Conservation (phyloP, 192 early-diverging fungal genomes). For the Tieghemiomyces parasiticus region DNA sequence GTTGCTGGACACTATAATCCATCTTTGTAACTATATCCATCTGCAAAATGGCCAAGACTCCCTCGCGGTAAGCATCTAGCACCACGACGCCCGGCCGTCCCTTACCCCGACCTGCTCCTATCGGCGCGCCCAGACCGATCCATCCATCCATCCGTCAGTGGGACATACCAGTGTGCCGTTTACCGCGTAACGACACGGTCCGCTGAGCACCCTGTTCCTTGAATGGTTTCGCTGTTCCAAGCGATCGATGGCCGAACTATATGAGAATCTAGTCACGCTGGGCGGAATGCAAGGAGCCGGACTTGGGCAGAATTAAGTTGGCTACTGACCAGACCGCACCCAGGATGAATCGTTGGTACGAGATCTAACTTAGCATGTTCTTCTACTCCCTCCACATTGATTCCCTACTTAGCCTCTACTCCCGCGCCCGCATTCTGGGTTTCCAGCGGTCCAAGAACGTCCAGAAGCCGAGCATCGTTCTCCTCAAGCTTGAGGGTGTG, state of each 20-base stretch:
- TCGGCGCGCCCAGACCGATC: neutral
- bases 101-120: neutral
- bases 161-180: neutral
- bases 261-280: neutral
- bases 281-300: neutral
- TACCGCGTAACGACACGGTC: neutral
- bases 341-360: neutral
- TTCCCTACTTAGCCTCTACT: constrained; percentile 69
- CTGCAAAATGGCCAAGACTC: neutral
- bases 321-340: neutral
- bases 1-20: neutral
- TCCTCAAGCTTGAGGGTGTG: constrained; percentile 90
- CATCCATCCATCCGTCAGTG: neutral
- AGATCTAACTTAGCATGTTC: neutral
- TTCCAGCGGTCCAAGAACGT: constrained; percentile 87
- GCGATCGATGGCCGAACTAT: neutral
- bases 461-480: constrained; percentile 77
- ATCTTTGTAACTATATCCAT: neutral
- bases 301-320: neutral
- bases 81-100: neutral
- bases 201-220: no score
- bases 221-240: neutral
- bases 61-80: neutral
- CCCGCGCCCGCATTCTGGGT: constrained; percentile 93
- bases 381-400: neutral